Evolutionary conservation across 2,329 filamentous ascomycete genomes (phyloP), one percentile per base, ranked within the genome.

Genomic region (Fusarium stilboides): DNA sequence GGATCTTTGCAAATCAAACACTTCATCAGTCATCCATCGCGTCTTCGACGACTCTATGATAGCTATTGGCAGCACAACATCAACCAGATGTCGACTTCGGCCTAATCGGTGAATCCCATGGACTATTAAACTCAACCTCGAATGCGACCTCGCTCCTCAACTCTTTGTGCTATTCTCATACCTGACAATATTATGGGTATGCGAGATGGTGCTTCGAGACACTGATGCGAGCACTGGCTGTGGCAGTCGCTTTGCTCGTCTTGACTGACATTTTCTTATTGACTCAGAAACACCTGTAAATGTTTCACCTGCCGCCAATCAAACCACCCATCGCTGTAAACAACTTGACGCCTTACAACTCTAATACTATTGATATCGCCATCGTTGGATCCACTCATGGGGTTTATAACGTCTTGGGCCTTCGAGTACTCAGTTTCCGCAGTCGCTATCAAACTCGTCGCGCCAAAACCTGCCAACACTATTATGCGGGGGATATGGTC

Each of bases 1-100:
- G 77, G 77, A 79, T 76, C 75, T 75, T 70, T 77, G 73, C 79
- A 80, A 80, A 77, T 79, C 75, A 80, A 78, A 77, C 75, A 76
- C 75, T 78, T 78, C 77, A 76, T 79, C 79, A 78, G 72, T 77
- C 75, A 77, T 77, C 75, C 75, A 75, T 77, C 75, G 72, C 75
- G 71, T 78, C 76, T 75, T 76, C 79, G 76, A 77, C 78, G 69
- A 73, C 75, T 77, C 73, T 72, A 77, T 80, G 75, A 77, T 79
- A 79, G 74, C 74, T 75, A 60, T 76, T 79, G 72, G 73, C 75
- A 79, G 73, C 76, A 73, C 77, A 75, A 63, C 77, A 69, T 71
- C 58, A 77, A 76, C 69, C 76, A 79, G 69, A 74, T 75, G 74
- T 74, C 77, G 74, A 75, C 74, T 72, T 75, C 75, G 72, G 72